A percentile compares a stretch with the other conserved stretches of the same genome.
Conservation (phyloP, 805 yeast species). For the Isabelozyma rhagii region DNA sequence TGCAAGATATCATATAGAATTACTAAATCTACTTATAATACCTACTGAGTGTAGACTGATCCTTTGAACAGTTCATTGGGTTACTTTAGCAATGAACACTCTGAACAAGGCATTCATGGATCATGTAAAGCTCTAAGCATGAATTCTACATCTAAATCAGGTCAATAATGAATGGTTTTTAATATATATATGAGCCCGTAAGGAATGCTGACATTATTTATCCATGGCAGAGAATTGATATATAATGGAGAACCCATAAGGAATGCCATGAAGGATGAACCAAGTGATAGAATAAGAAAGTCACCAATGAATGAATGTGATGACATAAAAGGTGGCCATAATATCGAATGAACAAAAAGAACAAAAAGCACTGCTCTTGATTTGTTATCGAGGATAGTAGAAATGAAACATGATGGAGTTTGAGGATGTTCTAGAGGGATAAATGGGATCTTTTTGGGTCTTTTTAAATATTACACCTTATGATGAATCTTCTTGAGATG, state of each 20-base stretch:
- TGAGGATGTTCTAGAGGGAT: background rate
- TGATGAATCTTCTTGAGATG: slow-evolving; percentile 61
- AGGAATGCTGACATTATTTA: no score
- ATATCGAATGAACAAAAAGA: background rate
- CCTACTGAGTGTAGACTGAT: no score
- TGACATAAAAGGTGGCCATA: background rate
- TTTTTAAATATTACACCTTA: slow-evolving; percentile 3
- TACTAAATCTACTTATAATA: no score
- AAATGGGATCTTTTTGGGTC: background rate
- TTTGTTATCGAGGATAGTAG: background rate
- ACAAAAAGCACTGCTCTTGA: no score
- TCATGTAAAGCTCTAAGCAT: background rate
- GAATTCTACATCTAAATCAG: background rate
- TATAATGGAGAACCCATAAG: no score
- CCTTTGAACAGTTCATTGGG: no score
- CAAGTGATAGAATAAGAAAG: background rate
- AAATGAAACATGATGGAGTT: background rate
- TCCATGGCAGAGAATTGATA: no score
- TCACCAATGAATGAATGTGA: background rate
- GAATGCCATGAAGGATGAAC: background rate
- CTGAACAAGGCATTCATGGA: no score
- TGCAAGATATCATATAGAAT: no score
- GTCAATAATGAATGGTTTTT: background rate
- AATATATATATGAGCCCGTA: no score
- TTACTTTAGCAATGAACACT: no score